Evolutionary conservation across 2,329 filamentous ascomycete species (phyloP).

Genomic region (Phyllosticta capitalensis): DNA sequence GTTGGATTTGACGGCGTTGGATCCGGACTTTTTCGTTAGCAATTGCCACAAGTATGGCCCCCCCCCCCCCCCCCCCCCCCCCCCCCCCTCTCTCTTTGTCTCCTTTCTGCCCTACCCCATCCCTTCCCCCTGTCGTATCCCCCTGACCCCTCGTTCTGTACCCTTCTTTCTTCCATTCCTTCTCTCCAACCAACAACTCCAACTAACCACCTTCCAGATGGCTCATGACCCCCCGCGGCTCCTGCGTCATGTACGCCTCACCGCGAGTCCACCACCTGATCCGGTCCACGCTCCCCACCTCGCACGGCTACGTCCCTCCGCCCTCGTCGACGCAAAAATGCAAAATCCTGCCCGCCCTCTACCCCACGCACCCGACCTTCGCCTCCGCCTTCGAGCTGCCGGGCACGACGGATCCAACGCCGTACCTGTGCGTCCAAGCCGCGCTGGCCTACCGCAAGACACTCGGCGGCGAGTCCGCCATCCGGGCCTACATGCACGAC

Average conservation of each 20-base stretch:
- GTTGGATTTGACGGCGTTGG: conserved; percentile 54
- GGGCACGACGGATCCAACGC: conserved; percentile 63
- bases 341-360: conserved; percentile 16
- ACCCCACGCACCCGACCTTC: conserved; percentile 49
- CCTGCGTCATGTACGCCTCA: conserved; percentile 73
- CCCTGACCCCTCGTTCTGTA: no score
- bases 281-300: conserved; percentile 66
- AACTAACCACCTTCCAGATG: conserved; percentile 44
- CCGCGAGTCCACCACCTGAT: conserved; percentile 66
- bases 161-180: no score
- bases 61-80: not conserved
- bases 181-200: no score
- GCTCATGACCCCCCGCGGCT: conserved; percentile 71
- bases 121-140: no score
- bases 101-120: not conserved
- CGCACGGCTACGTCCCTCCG: conserved; percentile 60
- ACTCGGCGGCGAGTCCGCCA: conserved; percentile 64
- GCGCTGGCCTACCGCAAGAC: conserved; percentile 61
- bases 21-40: conserved; percentile 77
- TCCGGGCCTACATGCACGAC: conserved; percentile 52
- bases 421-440: conserved; percentile 63
- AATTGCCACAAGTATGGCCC: conserved; percentile 64
- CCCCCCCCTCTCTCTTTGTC: not conserved
- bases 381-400: conserved; percentile 65
- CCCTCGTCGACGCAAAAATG: conserved; percentile 11